A percentile compares a stretch with the other conserved stretches of the same genome.
Conservation (phyloP, 805 yeast species). For the Cyberlindnera xylosilytica region DNA sequence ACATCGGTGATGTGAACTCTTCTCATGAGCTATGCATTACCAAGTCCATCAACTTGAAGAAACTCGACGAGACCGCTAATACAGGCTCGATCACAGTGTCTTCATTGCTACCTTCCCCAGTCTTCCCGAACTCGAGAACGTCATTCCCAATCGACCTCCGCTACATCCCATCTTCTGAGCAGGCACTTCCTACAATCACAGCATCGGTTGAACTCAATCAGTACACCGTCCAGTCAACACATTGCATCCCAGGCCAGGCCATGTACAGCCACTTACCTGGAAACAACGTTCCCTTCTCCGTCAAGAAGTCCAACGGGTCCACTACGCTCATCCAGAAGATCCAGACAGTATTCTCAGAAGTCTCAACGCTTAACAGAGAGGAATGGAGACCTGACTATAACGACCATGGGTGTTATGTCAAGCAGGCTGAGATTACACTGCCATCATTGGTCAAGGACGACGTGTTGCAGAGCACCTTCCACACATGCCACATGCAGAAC, state of each 20-base stretch:
- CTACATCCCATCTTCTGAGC: slow-evolving; percentile 8
- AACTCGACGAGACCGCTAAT: background rate
- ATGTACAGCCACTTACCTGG: slow-evolving; percentile 2
- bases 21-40: slow-evolving; percentile 13
- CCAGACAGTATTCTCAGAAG: slow-evolving; percentile 1
- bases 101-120: slow-evolving; percentile 15
- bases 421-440: slow-evolving; percentile 9
- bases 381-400: slow-evolving; percentile 23
- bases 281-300: background rate
- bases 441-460: slow-evolving; percentile 11
- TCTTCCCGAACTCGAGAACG: background rate
- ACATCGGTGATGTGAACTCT: slow-evolving; percentile 10
- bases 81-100: slow-evolving; percentile 13
- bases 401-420: slow-evolving; percentile 3
- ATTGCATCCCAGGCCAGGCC: slow-evolving; percentile 10
- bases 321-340: slow-evolving; percentile 9
- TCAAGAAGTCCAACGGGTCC: background rate
- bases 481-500: slow-evolving; percentile 23
- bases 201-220: slow-evolving; percentile 8
- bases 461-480: slow-evolving; percentile 18
- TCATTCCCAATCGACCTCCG: slow-evolving; percentile 12
- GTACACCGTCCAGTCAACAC: slow-evolving; percentile 15
- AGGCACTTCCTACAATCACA: slow-evolving; percentile 2
- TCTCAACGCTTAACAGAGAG: background rate
- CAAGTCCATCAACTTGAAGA: slow-evolving; percentile 16